Conservation (phyloP, 108 stramenopile species). For the Fistulifera solaris region DNA sequence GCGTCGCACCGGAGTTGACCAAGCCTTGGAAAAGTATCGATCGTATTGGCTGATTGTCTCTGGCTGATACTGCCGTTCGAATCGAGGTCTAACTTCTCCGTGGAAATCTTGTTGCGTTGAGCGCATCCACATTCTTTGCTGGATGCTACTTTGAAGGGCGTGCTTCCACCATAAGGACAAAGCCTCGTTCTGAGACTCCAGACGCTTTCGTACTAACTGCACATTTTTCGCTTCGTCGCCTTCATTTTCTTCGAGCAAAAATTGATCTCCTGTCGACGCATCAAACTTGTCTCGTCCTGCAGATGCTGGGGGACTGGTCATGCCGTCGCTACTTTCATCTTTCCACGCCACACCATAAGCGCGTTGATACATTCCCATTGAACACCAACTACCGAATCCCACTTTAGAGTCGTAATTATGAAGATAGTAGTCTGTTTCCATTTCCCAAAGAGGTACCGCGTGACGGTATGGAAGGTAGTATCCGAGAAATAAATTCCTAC, state of each 20-base stretch:
- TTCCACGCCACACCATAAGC: constrained; percentile 62
- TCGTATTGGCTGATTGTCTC: constrained; percentile 62
- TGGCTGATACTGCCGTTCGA: constrained; percentile 55
- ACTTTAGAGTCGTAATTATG: constrained; percentile 76
- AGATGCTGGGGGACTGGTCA: neutral
- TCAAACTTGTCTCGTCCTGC: neutral
- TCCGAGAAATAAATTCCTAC: constrained; percentile 91
- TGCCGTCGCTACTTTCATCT: constrained; percentile 6
- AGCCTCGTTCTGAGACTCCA: constrained; percentile 41
- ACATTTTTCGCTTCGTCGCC: constrained; percentile 6
- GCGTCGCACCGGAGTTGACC: constrained; percentile 70
- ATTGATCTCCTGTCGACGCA: neutral
- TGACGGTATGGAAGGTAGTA: constrained; percentile 73
- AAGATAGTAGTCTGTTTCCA: constrained; percentile 83
- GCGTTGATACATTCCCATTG: constrained; percentile 60
- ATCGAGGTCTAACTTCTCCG: constrained; percentile 56
- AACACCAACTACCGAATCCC: constrained; percentile 44
- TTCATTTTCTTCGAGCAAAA: neutral
- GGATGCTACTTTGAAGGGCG: constrained; percentile 60
- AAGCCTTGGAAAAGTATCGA: constrained; percentile 55
- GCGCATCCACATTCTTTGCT: constrained; percentile 81
- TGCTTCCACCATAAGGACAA: constrained; percentile 72
- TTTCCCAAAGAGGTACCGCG: constrained; percentile 76
- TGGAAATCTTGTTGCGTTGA: constrained; percentile 37
- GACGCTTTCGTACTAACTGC: constrained; percentile 37